Evolutionary conservation across 2,329 filamentous ascomycete species (phyloP), one percentile per base, ranked within the genome.

Genomic region (Epicoccum sorghinum): DNA sequence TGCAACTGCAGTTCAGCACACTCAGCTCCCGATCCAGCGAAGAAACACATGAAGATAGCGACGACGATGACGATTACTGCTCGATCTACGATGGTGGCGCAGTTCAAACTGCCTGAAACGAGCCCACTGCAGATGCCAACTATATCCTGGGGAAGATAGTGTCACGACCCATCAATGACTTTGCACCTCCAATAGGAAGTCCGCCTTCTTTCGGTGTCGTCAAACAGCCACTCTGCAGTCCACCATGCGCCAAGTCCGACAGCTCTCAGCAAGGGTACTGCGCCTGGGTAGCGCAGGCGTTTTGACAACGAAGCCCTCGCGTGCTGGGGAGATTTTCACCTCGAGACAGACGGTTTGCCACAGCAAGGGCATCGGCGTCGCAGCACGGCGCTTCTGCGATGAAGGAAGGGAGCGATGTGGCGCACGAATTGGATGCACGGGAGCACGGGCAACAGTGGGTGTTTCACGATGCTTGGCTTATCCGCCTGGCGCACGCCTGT

Each of bases 141-240:
- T 35, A 41, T 6, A 40, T 23, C 36, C 40, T 40, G 49, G 44
- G 44, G 29, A 33, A 44, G 35, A 40, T 27, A 35, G 27, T 41
- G 41, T 46, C 36, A 44, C 29, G 46, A n/a, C 25, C 38, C 43
- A 22, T 29, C 8, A 18, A 41, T 32, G 24, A 13, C 18, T 33
- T 3, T 23, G 5, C 14, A 39, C 7, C 18, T 46, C 39, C 27
- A 54, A 30, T 39, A 43, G 32, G 25, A 35, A 36, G 39, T 33
- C 18, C 12, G 14, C 29, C 45, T 42, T 24, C 32, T 44, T 58
- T 46, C n/a, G 48, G 56, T 39, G 29, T 42, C n/a, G 27, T 56
- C 52, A 63, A 63, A 59, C 58, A 46, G 58, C 55, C 42, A 54
- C 45, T 50, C 47, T 47, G 32, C 43, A 43, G 37, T 50, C 41